These are phyloP conservation scores for Coemansia javaensis DNA, from an alignment of 192 early-diverging fungal genomes.

Conservation along the genomic window DNA sequence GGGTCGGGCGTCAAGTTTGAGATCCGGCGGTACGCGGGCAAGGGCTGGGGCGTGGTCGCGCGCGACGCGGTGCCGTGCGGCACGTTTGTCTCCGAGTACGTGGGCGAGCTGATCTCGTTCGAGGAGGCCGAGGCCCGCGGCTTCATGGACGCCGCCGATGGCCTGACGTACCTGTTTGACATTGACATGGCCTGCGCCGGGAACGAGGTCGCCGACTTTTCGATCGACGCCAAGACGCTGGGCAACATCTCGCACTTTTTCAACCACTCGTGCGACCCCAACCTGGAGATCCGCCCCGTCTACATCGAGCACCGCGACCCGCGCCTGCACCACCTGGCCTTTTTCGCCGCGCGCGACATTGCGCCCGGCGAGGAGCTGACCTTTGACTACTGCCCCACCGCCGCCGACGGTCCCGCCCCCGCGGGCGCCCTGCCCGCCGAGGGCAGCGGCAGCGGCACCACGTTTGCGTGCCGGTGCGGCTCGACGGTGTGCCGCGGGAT, in stretches of 20 bases:
- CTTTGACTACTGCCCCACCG: constrained; percentile 95
- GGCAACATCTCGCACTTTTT: constrained; percentile 96
- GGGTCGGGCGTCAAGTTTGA: constrained; percentile 30
- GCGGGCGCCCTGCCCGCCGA: constrained; percentile 43
- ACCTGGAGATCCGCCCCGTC: constrained; percentile 55
- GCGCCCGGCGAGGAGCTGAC: constrained; percentile 79
- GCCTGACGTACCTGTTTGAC: constrained; percentile 62
- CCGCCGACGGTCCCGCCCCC: neutral
- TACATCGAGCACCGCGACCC: constrained; percentile 79
- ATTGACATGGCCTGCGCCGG: constrained; percentile 69
- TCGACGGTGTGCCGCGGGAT: constrained; percentile 15
- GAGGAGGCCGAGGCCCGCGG: constrained; percentile 70
- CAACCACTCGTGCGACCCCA: constrained; percentile 96
- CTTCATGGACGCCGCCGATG: constrained; percentile 9
- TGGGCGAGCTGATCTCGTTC: constrained; percentile 87
- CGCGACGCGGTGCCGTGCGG: constrained; percentile 31
- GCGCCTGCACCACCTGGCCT: constrained; percentile 77
- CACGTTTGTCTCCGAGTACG: constrained; percentile 92
- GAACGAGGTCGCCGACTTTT: constrained; percentile 89
- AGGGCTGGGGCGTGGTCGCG: constrained; percentile 50
- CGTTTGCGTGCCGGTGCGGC: constrained; percentile 25
- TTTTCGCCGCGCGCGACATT: constrained; percentile 80
- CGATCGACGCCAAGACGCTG: constrained; percentile 86
- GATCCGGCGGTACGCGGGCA: constrained; percentile 32
- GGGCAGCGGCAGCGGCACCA: constrained; percentile 1